Evolutionary conservation across 352 stramenopile species (phyloP).

Genomic region (Pseudoperonospora humuli): DNA sequence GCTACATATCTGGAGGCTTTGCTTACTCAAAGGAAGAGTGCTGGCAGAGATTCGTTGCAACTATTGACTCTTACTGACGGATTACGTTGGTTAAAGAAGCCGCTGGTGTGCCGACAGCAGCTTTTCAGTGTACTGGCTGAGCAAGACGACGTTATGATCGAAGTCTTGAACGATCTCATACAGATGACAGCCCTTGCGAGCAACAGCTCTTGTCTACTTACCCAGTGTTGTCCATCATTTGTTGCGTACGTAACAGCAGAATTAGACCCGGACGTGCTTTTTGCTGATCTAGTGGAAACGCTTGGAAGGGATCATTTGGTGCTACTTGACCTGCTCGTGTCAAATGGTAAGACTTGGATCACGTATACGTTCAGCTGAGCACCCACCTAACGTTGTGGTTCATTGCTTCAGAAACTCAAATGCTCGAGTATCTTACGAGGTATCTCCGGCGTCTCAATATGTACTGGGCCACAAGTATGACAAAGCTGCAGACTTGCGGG

Average conservation of each 20-base stretch:
- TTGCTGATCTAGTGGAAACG: conserved; percentile 36
- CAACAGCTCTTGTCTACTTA: not conserved
- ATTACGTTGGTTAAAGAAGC: not conserved
- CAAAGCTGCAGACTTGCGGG: conserved; percentile 11
- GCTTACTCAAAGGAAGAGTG: not conserved
- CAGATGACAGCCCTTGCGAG: conserved; percentile 10
- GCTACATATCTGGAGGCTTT: conserved; percentile 11
- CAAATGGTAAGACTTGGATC: conserved; percentile 37
- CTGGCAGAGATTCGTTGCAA: not conserved
- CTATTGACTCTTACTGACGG: not conserved
- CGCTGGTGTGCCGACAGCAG: conserved; percentile 24
- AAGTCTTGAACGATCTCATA: conserved; percentile 42
- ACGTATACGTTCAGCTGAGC: not conserved
- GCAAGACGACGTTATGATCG: conserved; percentile 64
- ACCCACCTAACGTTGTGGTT: conserved; percentile 1
- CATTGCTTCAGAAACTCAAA: conserved; percentile 42
- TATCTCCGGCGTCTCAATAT: conserved; percentile 35
- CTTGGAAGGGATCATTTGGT: conserved; percentile 57
- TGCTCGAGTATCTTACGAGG: conserved; percentile 52
- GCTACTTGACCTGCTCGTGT: conserved; percentile 59
- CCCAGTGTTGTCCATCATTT: conserved; percentile 1
- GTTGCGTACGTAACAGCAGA: conserved; percentile 17
- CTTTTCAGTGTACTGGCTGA: conserved; percentile 49
- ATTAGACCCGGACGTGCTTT: conserved; percentile 49
- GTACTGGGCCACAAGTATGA: conserved; percentile 24